Conservation (phyloP, 2,329 filamentous ascomycete genomes). For the Colletotrichum noveboracense region DNA sequence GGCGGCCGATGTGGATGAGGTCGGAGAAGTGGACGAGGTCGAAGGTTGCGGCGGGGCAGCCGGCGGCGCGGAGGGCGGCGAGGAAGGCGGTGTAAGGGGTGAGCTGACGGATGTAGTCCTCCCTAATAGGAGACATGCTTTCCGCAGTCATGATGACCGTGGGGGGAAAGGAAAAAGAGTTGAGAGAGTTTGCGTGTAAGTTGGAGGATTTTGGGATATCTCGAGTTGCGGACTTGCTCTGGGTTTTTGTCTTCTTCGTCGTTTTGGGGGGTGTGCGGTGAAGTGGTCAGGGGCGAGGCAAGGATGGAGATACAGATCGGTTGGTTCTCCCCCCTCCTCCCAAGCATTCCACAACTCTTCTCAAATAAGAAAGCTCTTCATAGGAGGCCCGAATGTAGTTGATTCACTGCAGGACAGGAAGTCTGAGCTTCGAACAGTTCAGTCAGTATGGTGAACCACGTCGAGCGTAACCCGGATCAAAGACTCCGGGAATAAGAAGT, state of each 20-base stretch:
- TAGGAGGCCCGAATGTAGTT: not conserved
- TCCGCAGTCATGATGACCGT: not conserved
- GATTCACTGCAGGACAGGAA: not conserved
- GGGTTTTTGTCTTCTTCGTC: not conserved
- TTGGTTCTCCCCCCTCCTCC: not conserved
- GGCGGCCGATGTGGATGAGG: not conserved
- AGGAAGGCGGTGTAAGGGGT: not conserved
- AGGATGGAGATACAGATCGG: not conserved
- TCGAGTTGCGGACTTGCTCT: not conserved
- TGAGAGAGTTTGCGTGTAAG: not conserved
- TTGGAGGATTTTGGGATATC: not conserved
- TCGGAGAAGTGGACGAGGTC: constrained; percentile 7
- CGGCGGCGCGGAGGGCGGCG: not conserved
- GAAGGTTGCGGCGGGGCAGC: not conserved
- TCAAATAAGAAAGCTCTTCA: not conserved
- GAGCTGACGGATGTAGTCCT: constrained; percentile 17
- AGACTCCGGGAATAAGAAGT: not conserved
- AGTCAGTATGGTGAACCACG: not conserved
- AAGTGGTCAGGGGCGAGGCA: not conserved
- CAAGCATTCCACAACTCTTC: not conserved
- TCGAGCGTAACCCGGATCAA: not conserved
- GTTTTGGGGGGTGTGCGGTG: not conserved
- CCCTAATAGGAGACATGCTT: not conserved
- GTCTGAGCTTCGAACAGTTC: not conserved
- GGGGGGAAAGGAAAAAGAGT: not conserved